Base-by-base conservation (phyloP, 768 basidiomycete species). In the Xerocomellus amylosporus region DNA sequence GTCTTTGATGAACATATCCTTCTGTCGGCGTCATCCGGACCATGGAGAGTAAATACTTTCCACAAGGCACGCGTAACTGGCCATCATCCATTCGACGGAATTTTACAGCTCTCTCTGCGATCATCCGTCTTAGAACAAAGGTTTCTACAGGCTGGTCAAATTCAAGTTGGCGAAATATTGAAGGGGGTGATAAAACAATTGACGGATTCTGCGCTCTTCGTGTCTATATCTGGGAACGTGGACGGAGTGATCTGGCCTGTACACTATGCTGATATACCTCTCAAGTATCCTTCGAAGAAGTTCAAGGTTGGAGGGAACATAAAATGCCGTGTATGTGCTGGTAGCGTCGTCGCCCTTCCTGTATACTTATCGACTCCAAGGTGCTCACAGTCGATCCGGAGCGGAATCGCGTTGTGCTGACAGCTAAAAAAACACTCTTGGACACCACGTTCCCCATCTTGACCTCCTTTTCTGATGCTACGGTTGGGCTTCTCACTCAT, bases 191-290 rank as follows among this genome's bases (percentile, higher is more conserved):
- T 99, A 58, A 95, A 92, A 74, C 86, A 82, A 56, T 78, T 99
- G 46, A 87, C 87, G 3, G 87, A 90, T 53, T 79, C 82, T 33
- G 88, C 83, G 1, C 73, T 99, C 36, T 96, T 97, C 64, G 84
- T 98, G 39, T 85, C 90, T 28, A 76, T 98, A 51, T 84, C 88
- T 5, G 93, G 91, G 6, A 90, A 82, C 55, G 85, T 98, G 31
- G 93, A 97, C 64, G 97, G 91, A 28, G 87, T 97, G 26, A 79
- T 98, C 20, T 97, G 92, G 90, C 94, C 95, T 1, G 82, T 85
- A 56, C 97, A 98, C 67, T 97, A 90, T 67, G 93, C 97, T 12
- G 97, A 99, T 69, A 94, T 98, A 64, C 68, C 75, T n/a, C 79
- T 98, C 62, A 97, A 94, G 67, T 90, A 98, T 67, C 96, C 96